These are phyloP conservation scores for Russula brevipes DNA, from an alignment of 768 basidiomycete species.

Conservation along the genomic window DNA sequence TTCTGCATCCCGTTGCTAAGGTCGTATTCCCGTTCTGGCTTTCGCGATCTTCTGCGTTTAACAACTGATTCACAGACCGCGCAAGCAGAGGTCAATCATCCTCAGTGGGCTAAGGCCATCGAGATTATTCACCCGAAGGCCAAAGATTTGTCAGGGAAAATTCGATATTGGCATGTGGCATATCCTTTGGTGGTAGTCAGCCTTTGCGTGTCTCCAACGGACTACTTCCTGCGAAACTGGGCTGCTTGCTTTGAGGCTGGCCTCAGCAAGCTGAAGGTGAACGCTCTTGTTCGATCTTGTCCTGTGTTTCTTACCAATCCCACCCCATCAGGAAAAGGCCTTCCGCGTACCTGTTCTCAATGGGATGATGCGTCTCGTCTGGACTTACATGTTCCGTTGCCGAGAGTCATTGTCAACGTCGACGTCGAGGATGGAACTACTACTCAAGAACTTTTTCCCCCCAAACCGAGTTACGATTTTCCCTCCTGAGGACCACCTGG, in stretches of 20 bases:
- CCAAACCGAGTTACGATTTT: constrained; percentile 53
- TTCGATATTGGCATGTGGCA: constrained; percentile 82
- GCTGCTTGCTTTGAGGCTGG: constrained; percentile 63
- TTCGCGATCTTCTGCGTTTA: background rate
- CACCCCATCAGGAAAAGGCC: constrained; percentile 63
- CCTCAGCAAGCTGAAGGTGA: constrained; percentile 75
- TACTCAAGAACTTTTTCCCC: constrained; percentile 79
- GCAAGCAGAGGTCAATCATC: constrained; percentile 93
- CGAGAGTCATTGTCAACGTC: constrained; percentile 77
- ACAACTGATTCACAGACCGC: constrained; percentile 54
- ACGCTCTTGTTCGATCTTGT: constrained; percentile 14
- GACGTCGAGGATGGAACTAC: constrained; percentile 68
- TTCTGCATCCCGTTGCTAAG: constrained; percentile 87
- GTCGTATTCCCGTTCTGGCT: constrained; percentile 35
- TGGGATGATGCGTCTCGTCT: constrained; percentile 75
- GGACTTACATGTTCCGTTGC: constrained; percentile 95
- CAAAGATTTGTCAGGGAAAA: constrained; percentile 79
- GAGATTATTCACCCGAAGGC: constrained; percentile 79
- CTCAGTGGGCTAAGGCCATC: constrained; percentile 89
- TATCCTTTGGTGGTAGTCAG: constrained; percentile 80
- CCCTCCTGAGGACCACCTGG: constrained; percentile 69
- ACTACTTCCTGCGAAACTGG: constrained; percentile 84
- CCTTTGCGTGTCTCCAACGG: constrained; percentile 82
- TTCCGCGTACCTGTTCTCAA: constrained; percentile 69
- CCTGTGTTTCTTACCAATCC: background rate